A percentile compares a stretch with the other conserved stretches of the same genome.
phyloP scores from a whole-genome alignment of 1,284 basidiomycete species.

The Taiwanofungus camphoratus region DNA sequence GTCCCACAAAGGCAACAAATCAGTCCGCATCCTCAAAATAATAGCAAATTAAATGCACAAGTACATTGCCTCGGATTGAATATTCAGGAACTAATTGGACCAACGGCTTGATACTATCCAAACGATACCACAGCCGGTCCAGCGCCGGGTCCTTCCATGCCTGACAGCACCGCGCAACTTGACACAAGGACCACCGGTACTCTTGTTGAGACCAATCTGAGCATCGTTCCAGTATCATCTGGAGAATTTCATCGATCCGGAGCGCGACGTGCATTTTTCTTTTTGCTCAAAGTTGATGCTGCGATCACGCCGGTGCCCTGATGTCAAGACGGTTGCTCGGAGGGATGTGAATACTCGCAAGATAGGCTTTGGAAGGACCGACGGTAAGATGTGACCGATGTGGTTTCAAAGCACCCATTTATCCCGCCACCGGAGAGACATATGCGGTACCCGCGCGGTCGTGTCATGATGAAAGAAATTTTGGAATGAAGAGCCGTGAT shows the following conservation, averaged over 20 bases:
- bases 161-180: conserved; percentile 33
- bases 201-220: conserved; percentile 22
- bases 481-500: too few species aligned
- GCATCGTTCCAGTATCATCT: conserved; percentile 35
- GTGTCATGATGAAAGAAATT: too few species aligned
- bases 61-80: neutral
- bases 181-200: conserved; percentile 18
- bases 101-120: conserved; percentile 42
- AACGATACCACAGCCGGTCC: conserved; percentile 44
- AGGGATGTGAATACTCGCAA: too few species aligned
- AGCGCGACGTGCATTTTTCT: conserved; percentile 44
- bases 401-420: too few species aligned
- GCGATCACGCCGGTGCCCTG: too few species aligned
- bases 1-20: neutral
- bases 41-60: neutral
- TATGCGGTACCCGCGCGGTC: too few species aligned
- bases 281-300: too few species aligned
- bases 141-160: conserved; percentile 55
- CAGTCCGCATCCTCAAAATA: neutral
- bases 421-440: too few species aligned
- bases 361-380: too few species aligned
- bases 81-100: conserved; percentile 35
- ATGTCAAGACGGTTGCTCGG: too few species aligned
- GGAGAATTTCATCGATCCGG: conserved; percentile 47
- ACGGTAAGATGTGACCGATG: too few species aligned